These are phyloP conservation scores for Aspergillus sp. DNA, from an alignment of 2,329 filamentous ascomycete species.

Conservation along the genomic window DNA sequence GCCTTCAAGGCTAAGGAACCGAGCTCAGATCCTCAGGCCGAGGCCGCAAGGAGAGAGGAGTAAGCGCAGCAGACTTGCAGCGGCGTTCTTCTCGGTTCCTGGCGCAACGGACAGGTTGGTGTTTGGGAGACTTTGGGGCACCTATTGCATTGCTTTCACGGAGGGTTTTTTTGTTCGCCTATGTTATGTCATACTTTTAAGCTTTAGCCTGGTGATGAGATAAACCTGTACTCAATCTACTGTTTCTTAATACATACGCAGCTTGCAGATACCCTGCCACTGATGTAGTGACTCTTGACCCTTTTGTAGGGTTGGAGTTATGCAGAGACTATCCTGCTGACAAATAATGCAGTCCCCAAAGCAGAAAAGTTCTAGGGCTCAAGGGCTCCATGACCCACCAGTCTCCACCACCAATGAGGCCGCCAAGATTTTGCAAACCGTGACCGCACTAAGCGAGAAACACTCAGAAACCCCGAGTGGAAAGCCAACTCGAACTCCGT, in stretches of 20 bases:
- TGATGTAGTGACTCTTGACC: neutral
- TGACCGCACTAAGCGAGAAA: constrained; percentile 50
- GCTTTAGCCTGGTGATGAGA: constrained; percentile 3
- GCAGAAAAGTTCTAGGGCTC: constrained; percentile 46
- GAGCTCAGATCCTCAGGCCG: constrained; percentile 30
- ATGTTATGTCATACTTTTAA: constrained; percentile 5
- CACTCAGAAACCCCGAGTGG: constrained; percentile 27
- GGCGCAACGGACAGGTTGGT: constrained; percentile 44
- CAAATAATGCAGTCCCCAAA: constrained; percentile 10
- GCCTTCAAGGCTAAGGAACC: constrained; percentile 27
- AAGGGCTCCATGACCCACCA: constrained; percentile 2
- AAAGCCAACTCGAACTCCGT: constrained; percentile 24
- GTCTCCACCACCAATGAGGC: constrained; percentile 30
- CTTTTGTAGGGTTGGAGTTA: neutral
- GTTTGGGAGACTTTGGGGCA: constrained; percentile 32
- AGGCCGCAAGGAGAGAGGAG: constrained; percentile 38
- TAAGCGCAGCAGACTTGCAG: constrained; percentile 25
- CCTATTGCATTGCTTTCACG: constrained; percentile 11
- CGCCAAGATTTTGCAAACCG: constrained; percentile 49
- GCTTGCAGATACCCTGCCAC: neutral
- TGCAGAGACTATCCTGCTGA: constrained; percentile 11
- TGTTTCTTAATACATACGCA: neutral
- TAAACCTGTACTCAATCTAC: constrained; percentile 6
- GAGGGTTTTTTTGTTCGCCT: constrained; percentile 11
- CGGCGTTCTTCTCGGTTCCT: constrained; percentile 32